Conservation (phyloP, 352 stramenopile species). For the Elongisporangium prolatum region DNA sequence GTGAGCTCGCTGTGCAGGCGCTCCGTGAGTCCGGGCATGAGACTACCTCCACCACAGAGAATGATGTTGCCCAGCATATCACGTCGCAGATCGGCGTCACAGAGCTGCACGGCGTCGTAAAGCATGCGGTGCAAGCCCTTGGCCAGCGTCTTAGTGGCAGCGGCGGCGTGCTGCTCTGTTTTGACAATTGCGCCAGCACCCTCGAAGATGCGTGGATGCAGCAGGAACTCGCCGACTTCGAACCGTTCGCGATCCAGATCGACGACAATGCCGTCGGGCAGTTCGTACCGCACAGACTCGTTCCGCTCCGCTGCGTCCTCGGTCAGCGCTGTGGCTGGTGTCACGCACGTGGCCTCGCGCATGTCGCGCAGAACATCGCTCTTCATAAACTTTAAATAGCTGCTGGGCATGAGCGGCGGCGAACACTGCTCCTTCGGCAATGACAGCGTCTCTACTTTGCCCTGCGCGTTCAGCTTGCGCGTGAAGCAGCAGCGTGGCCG, state of each 20-base stretch:
- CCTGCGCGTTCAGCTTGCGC: conserved; percentile 38
- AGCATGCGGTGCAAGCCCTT: conserved; percentile 79
- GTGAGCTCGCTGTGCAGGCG: conserved; percentile 77
- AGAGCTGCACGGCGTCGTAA: conserved; percentile 80
- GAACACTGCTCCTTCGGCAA: conserved; percentile 31
- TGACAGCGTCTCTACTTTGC: conserved; percentile 51
- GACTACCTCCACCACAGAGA: conserved; percentile 75
- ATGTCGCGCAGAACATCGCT: conserved; percentile 73
- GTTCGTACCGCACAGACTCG: conserved; percentile 54
- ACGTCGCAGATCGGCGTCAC: conserved; percentile 74
- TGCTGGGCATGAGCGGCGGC: conserved; percentile 46
- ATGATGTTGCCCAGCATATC: conserved; percentile 88
- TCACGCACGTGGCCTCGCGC: conserved; percentile 55
- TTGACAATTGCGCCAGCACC: conserved; percentile 27
- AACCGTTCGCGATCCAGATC: conserved; percentile 65
- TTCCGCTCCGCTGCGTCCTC: conserved; percentile 25
- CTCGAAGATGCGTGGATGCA: conserved; percentile 61
- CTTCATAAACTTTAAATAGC: conserved; percentile 73
- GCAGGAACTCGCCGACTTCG: conserved; percentile 68
- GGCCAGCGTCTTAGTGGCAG: conserved; percentile 34
- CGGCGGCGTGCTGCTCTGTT: conserved; percentile 41
- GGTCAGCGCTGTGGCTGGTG: conserved; percentile 39
- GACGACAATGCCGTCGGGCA: conserved; percentile 72
- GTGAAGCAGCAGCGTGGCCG: conserved; percentile 65
- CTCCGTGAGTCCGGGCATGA: conserved; percentile 72